A percentile compares a stretch with the other conserved stretches of the same genome.
Evolutionary conservation across 108 stramenopile species (phyloP).

Genomic region (Parietichytrium sp.): DNA sequence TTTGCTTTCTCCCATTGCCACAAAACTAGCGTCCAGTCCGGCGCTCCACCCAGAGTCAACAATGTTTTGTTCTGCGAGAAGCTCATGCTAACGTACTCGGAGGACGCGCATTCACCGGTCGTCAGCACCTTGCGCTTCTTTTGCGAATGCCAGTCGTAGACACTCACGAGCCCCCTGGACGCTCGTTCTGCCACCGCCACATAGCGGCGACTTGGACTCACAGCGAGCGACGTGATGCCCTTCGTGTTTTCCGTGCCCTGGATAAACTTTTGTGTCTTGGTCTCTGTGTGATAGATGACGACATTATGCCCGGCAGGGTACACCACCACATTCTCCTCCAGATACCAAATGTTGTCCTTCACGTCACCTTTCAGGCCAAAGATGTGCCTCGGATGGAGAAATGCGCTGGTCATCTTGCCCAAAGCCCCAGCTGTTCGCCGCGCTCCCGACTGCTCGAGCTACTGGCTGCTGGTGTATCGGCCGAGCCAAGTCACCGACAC

Average conservation of each 20-base stretch:
- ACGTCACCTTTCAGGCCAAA: conserved; percentile 60
- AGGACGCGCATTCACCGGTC: conserved; percentile 48
- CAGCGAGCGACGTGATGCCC: conserved; percentile 54
- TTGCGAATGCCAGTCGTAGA: conserved; percentile 51
- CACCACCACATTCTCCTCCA: conserved; percentile 54
- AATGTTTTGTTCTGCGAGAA: conserved; percentile 59
- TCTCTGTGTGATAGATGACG: conserved; percentile 54
- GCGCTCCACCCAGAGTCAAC: conserved; percentile 58
- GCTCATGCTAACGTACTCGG: conserved; percentile 35
- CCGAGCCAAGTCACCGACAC: too few relatives aligned
- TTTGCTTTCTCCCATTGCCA: conserved; percentile 61
- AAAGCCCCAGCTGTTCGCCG: too few relatives aligned
- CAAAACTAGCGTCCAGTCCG: conserved; percentile 58
- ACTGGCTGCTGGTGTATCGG: too few relatives aligned
- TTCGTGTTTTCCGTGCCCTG: conserved; percentile 41
- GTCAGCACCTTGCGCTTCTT: conserved; percentile 57
- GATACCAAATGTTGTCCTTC: conserved; percentile 45
- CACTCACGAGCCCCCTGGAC: conserved; percentile 26
- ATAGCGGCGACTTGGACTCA: conserved; percentile 44
- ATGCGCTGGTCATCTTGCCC: too few relatives aligned
- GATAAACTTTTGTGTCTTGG: conserved; percentile 48
- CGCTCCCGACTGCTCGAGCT: too few relatives aligned
- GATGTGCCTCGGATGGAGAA: conserved; percentile 50
- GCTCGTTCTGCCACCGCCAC: conserved; percentile 54
- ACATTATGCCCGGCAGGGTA: conserved; percentile 57